Base-by-base conservation (phyloP, 1,284 basidiomycete genomes). In the Trametes versicolor region DNA sequence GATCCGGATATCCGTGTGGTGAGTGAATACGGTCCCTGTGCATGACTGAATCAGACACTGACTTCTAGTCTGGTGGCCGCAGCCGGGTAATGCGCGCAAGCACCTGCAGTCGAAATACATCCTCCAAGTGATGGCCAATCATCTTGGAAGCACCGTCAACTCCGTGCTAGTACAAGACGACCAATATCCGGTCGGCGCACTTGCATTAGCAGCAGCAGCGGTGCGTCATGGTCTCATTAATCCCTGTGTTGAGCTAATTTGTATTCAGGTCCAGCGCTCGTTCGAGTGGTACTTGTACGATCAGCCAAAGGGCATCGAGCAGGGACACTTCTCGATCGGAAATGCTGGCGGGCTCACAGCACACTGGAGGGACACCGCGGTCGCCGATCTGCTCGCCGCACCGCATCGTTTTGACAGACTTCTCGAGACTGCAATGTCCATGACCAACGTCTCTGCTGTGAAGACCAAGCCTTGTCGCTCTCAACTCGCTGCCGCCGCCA, bases 21-120 rank as follows among this genome's bases (percentile, higher is more conserved):
- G n/a, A 37, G 36, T 54, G n/a, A 6, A 9, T 27, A 4, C n/a
- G 17, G 51, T n/a, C 32, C n/a, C 37, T 12, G 8, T 32, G 13
- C 29, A 19, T 21, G n/a, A 37, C 34, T 36, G 32, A 8, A n/a
- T 32, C 19, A n/a, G 15, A 5, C 19, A 43, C 29, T 32, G 3
- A 32, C 29, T 8, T 32, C 5, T 4, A 5, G 4, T 23, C 23
- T 15, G 4, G 5, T 25, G 7, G 19, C 21, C 21, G 21, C 34
- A 54, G 52, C 52, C 52, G 3, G 21, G 25, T n/a, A 23, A 54
- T 13, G 52, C 36, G 7, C 52, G 37, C 13, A n/a, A 54, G 13
- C 13, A 27, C 2, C 52, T 54, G 10, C 52, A 54, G 23, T 54
- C 52, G 23, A 54, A 54, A 23, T 54, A 54, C 25, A 21, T 54